Percentiles rank a stretch among this genome's conserved stretches.
phyloP scores from a whole-genome alignment of 2,329 filamentous ascomycete genomes.

The Colletotrichum sp. region DNA sequence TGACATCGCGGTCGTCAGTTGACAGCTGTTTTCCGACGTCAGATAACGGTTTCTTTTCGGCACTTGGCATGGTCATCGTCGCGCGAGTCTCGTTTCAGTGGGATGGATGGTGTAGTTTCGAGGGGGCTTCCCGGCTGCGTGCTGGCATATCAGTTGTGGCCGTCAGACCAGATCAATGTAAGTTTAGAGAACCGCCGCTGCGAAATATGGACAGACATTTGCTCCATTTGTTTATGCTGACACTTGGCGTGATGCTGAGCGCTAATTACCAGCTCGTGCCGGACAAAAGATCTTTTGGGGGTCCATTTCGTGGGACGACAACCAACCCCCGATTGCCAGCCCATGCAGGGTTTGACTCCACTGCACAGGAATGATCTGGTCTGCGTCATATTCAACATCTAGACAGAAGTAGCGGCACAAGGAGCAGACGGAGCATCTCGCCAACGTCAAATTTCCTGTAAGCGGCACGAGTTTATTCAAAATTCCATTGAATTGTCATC shows the following conservation, averaged over 20 bases:
- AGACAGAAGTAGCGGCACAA: neutral
- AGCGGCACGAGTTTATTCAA: neutral
- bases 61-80: neutral
- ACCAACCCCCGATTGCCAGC: neutral
- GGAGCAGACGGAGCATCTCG: neutral
- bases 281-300: neutral
- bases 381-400: neutral
- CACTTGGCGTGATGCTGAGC: neutral
- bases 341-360: neutral
- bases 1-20: conserved; percentile 31
- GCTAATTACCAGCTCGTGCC: neutral
- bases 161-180: neutral
- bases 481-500: neutral
- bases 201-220: neutral
- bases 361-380: neutral
- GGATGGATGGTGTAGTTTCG: neutral
- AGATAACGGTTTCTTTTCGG: neutral
- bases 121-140: neutral
- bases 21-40: neutral
- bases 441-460: neutral
- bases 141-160: neutral
- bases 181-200: neutral
- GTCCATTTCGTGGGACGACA: neutral
- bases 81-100: neutral
- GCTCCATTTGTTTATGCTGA: neutral